Evolutionary conservation across 352 stramenopile genomes (phyloP), one percentile per base, ranked within the genome.

Genomic region (Phytophthora aleatoria): DNA sequence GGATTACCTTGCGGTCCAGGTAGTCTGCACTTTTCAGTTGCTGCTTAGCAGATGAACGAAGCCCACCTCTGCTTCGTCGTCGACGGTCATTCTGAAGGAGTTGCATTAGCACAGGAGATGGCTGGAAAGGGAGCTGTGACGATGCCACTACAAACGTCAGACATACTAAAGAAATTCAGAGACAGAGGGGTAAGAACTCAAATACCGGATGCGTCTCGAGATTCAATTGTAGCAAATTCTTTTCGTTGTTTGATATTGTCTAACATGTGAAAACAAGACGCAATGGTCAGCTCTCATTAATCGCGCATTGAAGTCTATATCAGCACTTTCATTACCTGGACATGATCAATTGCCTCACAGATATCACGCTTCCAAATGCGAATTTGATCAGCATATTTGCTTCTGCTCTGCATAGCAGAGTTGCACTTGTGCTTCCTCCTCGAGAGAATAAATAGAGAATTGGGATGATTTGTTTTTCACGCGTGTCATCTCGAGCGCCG

Each of bases 81-180:
- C 62, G 67, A 13, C 73, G 68, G 15, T 86, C 73, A 30, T 61
- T 64, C 4, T 79, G 64, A 16, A 90, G 72, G 1, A 90, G 47
- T 28, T 80, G 67, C 12, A 77, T 5, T 10, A 90, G 71, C 2
- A 80, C 81, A 6, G 74, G 69, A 0, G 81, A 87, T 13, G 81
- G 81, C 27, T 83, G 78, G 38, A 90, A 90, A 1, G 71, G 61
- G n/a, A 77, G 57, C 80, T 89, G 13, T 7, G n/a, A 43, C 27
- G 26, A 7, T 39, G 5, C 8, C n/a, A 16, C 8, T 24, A 42
- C 7, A 42, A 28, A 11, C 10, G 47, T 53, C 9, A 53, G n/a
- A 42, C 47, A 20, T 20, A 20, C 20, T 20, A 1, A 20, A 20
- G 20, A 20, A 20, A 20, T 20, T 20, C 20, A 20, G 20, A 20